These are phyloP conservation scores for Mentha longifolia DNA, from an alignment of 257 asterid species.

Conservation along the genomic window DNA sequence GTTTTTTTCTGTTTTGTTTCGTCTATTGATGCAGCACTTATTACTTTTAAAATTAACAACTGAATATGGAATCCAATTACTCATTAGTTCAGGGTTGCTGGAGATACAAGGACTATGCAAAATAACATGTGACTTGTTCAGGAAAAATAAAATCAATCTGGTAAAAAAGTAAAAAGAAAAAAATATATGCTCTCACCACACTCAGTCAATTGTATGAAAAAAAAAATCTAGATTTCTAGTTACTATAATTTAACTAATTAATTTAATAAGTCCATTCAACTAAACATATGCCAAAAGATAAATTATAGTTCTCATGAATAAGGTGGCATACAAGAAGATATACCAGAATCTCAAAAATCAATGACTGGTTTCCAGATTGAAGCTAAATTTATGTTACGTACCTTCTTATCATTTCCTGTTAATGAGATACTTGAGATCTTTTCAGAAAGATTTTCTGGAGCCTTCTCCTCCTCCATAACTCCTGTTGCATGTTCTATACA, in stretches of 20 bases:
- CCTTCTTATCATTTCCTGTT: constrained; percentile 74
- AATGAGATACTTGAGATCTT: constrained; percentile 73
- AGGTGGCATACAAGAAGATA: constrained; percentile 12
- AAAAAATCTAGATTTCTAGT: no score
- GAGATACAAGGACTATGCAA: no score
- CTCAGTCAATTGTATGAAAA: background rate
- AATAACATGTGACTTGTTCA: no score
- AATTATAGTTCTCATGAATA: no score
- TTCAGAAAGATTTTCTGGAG: constrained; percentile 80
- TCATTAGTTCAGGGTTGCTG: no score
- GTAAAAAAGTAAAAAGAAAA: no score
- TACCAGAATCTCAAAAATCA: constrained; percentile 1
- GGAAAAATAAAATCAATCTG: no score
- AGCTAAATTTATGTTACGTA: constrained; percentile 27
- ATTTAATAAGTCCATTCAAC: background rate
- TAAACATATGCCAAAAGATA: background rate
- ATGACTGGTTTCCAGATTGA: constrained; percentile 3
- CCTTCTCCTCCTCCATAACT: constrained; percentile 87
- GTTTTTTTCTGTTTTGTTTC: no score
- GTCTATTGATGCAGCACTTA: no score
- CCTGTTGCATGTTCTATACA: constrained; percentile 93
- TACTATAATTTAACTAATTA: background rate
- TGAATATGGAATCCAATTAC: no score
- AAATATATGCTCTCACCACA: background rate
- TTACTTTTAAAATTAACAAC: no score